These are phyloP conservation scores for Polysphondylium violaceum DNA, from an alignment of 78 protist genomes.

Conservation along the genomic window DNA sequence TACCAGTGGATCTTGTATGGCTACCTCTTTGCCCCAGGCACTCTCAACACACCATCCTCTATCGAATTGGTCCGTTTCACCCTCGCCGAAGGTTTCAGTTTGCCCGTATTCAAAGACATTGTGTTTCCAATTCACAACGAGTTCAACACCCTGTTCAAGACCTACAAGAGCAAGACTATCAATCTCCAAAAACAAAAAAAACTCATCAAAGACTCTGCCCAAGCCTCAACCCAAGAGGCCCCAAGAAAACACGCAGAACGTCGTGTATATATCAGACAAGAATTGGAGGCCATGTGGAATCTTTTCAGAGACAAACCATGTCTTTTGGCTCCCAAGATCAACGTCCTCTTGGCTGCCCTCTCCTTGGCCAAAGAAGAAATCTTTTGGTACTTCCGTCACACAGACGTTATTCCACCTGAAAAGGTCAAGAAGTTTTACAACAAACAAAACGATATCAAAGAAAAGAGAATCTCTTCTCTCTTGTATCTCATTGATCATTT, in stretches of 20 bases:
- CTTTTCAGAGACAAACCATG: conserved; percentile 81
- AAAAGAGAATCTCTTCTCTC: conserved; percentile 45
- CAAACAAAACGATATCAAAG: conserved; percentile 73
- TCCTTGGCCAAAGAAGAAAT: conserved; percentile 80
- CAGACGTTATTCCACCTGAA: conserved; percentile 40
- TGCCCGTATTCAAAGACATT: conserved; percentile 55
- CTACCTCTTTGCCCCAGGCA: conserved; percentile 51
- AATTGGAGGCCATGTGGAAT: conserved; percentile 77
- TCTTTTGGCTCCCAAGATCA: conserved; percentile 83
- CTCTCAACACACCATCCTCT: conserved; percentile 10
- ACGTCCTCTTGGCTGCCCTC: conserved; percentile 80
- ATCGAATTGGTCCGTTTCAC: conserved; percentile 59
- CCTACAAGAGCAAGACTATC: conserved; percentile 74
- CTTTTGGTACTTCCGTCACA: conserved; percentile 85
- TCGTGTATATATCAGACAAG: conserved; percentile 80
- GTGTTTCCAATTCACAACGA: conserved; percentile 62
- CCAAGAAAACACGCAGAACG: conserved; percentile 73
- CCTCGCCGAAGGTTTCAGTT: conserved; percentile 63
- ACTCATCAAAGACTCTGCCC: conserved; percentile 51
- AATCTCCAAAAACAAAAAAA: conserved; percentile 77
- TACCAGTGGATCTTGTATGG: conserved; percentile 78
- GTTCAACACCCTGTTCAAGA: conserved; percentile 51
- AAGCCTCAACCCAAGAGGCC: conserved; percentile 62
- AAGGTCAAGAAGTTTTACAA: conserved; percentile 77
- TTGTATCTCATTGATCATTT: conserved; percentile 35